These are phyloP conservation scores for Hypoxylon sp. DNA, from an alignment of 2,329 filamentous ascomycete genomes.

Conservation along the genomic window DNA sequence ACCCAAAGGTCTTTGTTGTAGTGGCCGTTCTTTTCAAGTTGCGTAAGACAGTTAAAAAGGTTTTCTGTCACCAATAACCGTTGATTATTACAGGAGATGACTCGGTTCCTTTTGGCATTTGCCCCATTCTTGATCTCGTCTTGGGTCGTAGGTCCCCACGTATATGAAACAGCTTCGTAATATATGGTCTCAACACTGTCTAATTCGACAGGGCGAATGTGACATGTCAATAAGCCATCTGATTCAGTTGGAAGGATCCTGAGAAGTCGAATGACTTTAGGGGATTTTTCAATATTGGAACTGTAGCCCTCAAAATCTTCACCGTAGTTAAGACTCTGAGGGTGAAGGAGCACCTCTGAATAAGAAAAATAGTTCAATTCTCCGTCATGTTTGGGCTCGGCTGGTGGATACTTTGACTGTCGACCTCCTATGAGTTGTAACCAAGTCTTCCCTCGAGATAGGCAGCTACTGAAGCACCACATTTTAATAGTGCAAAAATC, in stretches of 20 bases:
- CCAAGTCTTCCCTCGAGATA: constrained; percentile 24
- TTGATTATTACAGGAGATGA: constrained; percentile 36
- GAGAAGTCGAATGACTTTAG: constrained; percentile 40
- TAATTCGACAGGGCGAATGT: constrained; percentile 35
- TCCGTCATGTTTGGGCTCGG: not conserved
- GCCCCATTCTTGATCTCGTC: constrained; percentile 23
- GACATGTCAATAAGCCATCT: constrained; percentile 33
- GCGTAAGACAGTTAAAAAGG: constrained; percentile 40
- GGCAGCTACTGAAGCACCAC: constrained; percentile 32
- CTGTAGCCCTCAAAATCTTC: not conserved
- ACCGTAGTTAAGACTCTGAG: not conserved
- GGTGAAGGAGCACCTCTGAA: constrained; percentile 28
- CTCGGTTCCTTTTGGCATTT: constrained; percentile 9
- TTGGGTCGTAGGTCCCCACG: constrained; percentile 39
- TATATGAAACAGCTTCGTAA: constrained; percentile 47
- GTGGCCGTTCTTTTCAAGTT: constrained; percentile 33
- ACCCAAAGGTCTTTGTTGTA: constrained; percentile 39
- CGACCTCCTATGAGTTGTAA: constrained; percentile 7
- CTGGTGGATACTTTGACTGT: constrained; percentile 4
- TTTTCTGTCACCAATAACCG: constrained; percentile 37
- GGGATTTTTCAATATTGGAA: not conserved
- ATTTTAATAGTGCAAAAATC: constrained; percentile 31
- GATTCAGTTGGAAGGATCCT: constrained; percentile 28
- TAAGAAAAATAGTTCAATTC: constrained; percentile 30
- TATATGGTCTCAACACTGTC: not conserved